Evolutionary conservation across 768 basidiomycete genomes (phyloP), one percentile per base, ranked within the genome.

Genomic region (Leccinum rimulosum): DNA sequence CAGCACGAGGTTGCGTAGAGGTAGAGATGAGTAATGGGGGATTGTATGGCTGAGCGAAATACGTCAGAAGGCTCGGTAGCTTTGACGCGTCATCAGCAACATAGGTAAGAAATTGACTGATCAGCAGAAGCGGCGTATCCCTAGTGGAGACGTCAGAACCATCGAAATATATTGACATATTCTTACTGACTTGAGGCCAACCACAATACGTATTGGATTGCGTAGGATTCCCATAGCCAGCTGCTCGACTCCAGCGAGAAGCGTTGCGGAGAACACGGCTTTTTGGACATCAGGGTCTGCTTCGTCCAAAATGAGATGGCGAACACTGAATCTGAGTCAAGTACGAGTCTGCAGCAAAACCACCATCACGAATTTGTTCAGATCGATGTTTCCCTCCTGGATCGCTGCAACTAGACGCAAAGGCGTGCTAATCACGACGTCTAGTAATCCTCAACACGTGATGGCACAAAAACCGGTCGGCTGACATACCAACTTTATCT

Each of bases 21-120:
- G 94, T 89, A 74, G 98, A 99, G 57, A 98, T 82, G 25, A 99
- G 83, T 6, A 96, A 79, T 1, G 96, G 96, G 1, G 96, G 95
- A 40, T 91, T 89, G 68, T 96, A 92, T 5, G 91, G 88, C 63
- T 88, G 84, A 9, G 86, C 72, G 55, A 99, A 80, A 68, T 95
- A 85, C 50, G 88, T 79, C 30, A 95, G 79, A 33, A 99, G 80
- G 52, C 92, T 94, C 7, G 93, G 89, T 22, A 98, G 79, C 73
- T 99, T 99, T n/a, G 95, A 97, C 3, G 86, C 79, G 67, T 98
- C 97, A 52, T 93, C 90, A 22, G 92, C 91, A 55, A 95, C 94
- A 70, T 97, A 99, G 19, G 88, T 87, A 22, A 99, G 82, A 1
- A 87, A 83, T 74, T 99, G 97, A 1, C 84, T 72, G 40, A 98